Evolutionary conservation across 257 asterid genomes (phyloP).

Genomic region (Fraxinus anomala): DNA sequence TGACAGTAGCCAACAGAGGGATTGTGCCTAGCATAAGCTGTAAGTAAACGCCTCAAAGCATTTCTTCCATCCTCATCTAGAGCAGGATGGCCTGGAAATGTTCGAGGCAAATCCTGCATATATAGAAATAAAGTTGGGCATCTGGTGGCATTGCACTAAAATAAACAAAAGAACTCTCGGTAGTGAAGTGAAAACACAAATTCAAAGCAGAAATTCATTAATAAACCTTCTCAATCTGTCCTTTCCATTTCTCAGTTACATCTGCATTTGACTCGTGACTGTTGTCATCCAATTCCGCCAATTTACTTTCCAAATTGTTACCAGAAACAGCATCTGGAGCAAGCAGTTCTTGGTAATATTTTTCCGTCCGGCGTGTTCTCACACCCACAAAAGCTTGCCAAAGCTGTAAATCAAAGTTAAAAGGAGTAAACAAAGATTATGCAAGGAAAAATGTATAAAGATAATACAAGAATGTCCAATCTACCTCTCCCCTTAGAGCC

Average conservation of each 20-base stretch:
- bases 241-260: slow-evolving; percentile 78
- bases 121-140: slow-evolving; percentile 26
- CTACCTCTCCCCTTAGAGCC: slow-evolving; percentile 95
- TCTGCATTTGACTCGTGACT: slow-evolving; percentile 36
- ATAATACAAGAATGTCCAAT: slow-evolving; percentile 11
- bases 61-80: slow-evolving; percentile 91
- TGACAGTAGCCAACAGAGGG: slow-evolving; percentile 96
- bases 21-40: slow-evolving; percentile 92
- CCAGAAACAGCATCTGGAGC: slow-evolving; percentile 45
- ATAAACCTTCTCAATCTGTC: slow-evolving; percentile 89
- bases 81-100: slow-evolving; percentile 98
- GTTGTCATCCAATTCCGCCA: slow-evolving; percentile 38
- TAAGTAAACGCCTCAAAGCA: slow-evolving; percentile 91
- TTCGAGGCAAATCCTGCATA: slow-evolving; percentile 88
- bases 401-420: slow-evolving; percentile 53
- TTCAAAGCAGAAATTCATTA: slow-evolving; percentile 22
- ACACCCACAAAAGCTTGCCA: slow-evolving; percentile 98
- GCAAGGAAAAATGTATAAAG: slow-evolving; percentile 14
- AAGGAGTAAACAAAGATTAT: slow-evolving; percentile 24
- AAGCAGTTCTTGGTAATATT: slow-evolving; percentile 73
- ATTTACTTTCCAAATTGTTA: slow-evolving; percentile 36
- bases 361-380: slow-evolving; percentile 68
- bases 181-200: slow-evolving; percentile 19
- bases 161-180: slow-evolving; percentile 19
- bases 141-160: slow-evolving; percentile 24